Evolutionary conservation across 2,329 filamentous ascomycete species (phyloP), one percentile per base, ranked within the genome.

Genomic region (Cordyceps farinosa): DNA sequence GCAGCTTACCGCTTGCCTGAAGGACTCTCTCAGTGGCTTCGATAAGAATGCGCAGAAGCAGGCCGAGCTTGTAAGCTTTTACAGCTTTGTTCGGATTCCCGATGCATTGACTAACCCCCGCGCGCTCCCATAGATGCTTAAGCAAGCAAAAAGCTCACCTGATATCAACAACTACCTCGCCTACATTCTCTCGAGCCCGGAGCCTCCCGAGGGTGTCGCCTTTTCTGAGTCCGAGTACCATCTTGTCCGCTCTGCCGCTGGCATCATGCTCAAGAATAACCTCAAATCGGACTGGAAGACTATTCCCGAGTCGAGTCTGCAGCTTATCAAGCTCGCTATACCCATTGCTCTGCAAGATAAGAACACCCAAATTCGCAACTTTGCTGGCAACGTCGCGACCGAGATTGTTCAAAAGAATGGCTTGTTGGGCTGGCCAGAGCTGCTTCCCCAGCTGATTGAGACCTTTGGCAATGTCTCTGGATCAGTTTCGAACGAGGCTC

Each of bases 121-220:
- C 3, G 10, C 9, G 7, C 59, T 55, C 63, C 55, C 65, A 59
- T 70, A 98, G 95, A 96, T 98, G 91, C 90, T 99, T 70, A 83
- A 87, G 68, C 90, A 96, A 79, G 95, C 94, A 65, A 96, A 91
- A 75, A 80, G 83, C 59, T 95, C 91, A 11, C 93, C 93, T 55
- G 94, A 98, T 75, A 91, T 97, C 81, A 94, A 96, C 81, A 98
- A 98, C 79, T 99, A 99, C 77, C 87, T 99, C 51, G 90, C 91
- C 69, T 97, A 90, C 77, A 85, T 99, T 66, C 91, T 96, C 77
- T 91, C 90, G 65, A 92, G 85, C 70, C 75, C 86, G 63, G 82
- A 87, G 67, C 80, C 82, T 57, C 86, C 90, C 53, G 77, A 80
- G 63, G 87, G 81, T 66, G 79, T 90, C 72, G 80, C 80, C 69